phyloP scores from a whole-genome alignment of 306 rosid species.

The Canavalia ensiformis region DNA sequence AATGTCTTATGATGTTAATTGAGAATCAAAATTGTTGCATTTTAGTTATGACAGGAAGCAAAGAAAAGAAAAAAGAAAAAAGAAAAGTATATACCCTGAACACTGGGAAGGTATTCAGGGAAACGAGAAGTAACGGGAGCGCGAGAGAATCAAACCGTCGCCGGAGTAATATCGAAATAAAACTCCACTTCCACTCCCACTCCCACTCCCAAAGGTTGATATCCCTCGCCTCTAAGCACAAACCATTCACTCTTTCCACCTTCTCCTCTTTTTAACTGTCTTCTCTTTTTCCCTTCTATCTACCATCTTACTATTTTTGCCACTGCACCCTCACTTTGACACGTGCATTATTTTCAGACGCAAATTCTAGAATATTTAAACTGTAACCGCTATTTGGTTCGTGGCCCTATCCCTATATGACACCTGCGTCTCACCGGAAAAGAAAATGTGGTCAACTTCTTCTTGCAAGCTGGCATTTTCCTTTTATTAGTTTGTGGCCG shows the following conservation, averaged over 20 bases:
- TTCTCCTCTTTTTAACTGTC: conserved; percentile 23
- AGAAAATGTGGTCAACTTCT: conserved; percentile 32
- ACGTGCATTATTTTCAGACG: conserved; percentile 40
- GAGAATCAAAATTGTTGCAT: too few species aligned
- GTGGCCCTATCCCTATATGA: not conserved
- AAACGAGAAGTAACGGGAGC: conserved; percentile 82
- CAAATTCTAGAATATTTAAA: conserved; percentile 14
- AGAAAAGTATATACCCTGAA: conserved; percentile 68
- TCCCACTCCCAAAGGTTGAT: conserved; percentile 47
- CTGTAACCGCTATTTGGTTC: conserved; percentile 33
- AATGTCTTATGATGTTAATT: too few species aligned
- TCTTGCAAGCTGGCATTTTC: conserved; percentile 28
- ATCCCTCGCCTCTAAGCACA: conserved; percentile 41
- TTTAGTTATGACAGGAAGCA: too few species aligned
- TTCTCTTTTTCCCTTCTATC: not conserved
- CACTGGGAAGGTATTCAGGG: conserved; percentile 92
- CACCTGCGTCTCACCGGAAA: conserved; percentile 30
- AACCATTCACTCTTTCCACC: conserved; percentile 14
- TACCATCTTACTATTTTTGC: conserved; percentile 46
- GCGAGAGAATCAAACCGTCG: conserved; percentile 70
- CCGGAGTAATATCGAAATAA: conserved; percentile 61
- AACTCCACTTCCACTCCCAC: conserved; percentile 63
- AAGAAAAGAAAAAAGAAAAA: not conserved
- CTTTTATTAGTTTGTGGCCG: conserved; percentile 45
- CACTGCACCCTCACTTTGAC: not conserved